Evolutionary conservation across 305 asterid genomes (phyloP).

Genomic region (Stenogyne calaminthoides): DNA sequence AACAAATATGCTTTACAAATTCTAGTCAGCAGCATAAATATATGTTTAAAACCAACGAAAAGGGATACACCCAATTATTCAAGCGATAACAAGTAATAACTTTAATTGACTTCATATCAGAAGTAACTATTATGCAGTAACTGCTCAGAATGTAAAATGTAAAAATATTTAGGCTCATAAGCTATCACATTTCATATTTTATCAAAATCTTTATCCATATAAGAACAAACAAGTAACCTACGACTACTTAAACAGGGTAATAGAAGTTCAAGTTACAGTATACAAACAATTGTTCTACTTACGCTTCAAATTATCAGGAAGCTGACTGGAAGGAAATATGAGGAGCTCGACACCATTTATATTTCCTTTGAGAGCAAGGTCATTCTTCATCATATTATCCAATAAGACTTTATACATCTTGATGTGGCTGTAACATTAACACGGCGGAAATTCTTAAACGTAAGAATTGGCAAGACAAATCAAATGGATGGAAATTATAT

Average conservation of each 20-base stretch:
- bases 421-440: constrained; percentile 64
- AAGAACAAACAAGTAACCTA: constrained; percentile 18
- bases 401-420: constrained; percentile 70
- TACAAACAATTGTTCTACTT: constrained; percentile 37
- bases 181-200: constrained; percentile 11
- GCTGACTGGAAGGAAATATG: constrained; percentile 86
- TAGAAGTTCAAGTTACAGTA: constrained; percentile 14
- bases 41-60: not conserved
- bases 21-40: not conserved
- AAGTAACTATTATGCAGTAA: constrained; percentile 20
- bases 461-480: constrained; percentile 21
- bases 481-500: constrained; percentile 23
- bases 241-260: constrained; percentile 15
- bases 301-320: constrained; percentile 80
- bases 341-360: constrained; percentile 80
- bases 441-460: constrained; percentile 31
- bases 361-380: constrained; percentile 79
- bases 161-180: not conserved
- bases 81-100: constrained; percentile 8
- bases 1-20: constrained; percentile 13
- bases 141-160: constrained; percentile 8
- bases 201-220: not conserved
- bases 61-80: not conserved
- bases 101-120: constrained; percentile 16
- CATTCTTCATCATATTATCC: constrained; percentile 83